Evolutionary conservation across 1,284 basidiomycete genomes (phyloP), one percentile per base, ranked within the genome.

Genomic region (Naganishia sp.): DNA sequence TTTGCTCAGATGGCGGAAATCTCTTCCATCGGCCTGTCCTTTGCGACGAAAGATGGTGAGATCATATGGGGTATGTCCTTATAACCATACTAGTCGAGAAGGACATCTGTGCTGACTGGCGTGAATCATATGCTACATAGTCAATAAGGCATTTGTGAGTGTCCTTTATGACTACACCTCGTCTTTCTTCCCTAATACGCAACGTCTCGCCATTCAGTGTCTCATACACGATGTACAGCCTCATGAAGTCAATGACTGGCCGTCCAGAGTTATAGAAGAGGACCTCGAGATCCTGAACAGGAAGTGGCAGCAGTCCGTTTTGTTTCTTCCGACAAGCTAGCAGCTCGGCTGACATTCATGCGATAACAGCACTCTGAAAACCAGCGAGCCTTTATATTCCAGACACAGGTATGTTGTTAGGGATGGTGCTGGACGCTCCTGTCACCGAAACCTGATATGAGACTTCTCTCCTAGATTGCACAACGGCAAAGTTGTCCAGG

Each of bases 1-100:
- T 65, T 65, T 39, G 67, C 67, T 6, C 55, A 57, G n/a, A 65
- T 68, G 63, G 55, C 67, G n/a, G 55, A 68, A 52, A 60, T 61
- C 28, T 68, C 67, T 5, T 18, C 67, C 6, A 55, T 55, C 44
- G 67, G 43, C 18, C 36, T 68, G 18, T 61, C 67, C 13, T 59
- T 42, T 36, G 52, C 57, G 9, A 48, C 18, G 23, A 31, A 44
- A 28, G 45, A 55, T 36, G 67, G 67, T 13, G 45, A 44, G 16
- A 7, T 68, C 6, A 46, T 52, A n/a, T 68, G 67, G 67, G 67
- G 52, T 39, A 56, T 55, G 50, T 49, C 16, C 31, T 16, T n/a
- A 10, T 44, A 5, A 13, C 4, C 28, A 15, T 31, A 16, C 6
- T 18, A n/a, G 11, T 16, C 48, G n/a, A 9, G 13, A 6, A 33